Conservation (phyloP, 352 stramenopile species). For the Globisporangium acanthophoron region DNA sequence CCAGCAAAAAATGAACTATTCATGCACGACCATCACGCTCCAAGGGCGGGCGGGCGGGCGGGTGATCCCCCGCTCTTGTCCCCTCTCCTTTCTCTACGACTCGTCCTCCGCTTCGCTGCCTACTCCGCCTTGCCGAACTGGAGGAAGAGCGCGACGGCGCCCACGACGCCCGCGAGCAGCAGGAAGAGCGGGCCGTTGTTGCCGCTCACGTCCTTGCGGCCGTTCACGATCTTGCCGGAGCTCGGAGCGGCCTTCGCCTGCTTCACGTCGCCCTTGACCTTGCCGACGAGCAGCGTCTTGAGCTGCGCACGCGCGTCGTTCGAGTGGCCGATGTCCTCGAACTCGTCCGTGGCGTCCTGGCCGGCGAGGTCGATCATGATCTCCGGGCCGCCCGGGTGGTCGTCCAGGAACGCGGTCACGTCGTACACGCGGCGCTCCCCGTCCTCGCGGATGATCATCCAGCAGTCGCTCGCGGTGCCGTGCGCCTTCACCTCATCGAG, state of each 20-base stretch:
- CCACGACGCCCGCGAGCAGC: conserved; percentile 44
- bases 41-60: too few species aligned
- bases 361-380: conserved; percentile 95
- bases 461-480: conserved; percentile 77
- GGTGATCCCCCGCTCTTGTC: too few species aligned
- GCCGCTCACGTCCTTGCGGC: conserved; percentile 54
- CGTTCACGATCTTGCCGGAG: conserved; percentile 25
- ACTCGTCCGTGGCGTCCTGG: conserved; percentile 90
- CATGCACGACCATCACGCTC: not conserved
- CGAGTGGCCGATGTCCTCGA: conserved; percentile 98
- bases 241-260: conserved; percentile 17
- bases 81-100: too few species aligned
- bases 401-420: conserved; percentile 96
- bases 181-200: conserved; percentile 50
- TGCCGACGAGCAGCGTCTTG: conserved; percentile 90
- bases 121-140: conserved; percentile 32
- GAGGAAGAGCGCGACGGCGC: conserved; percentile 51
- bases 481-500: conserved; percentile 90
- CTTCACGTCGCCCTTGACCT: conserved; percentile 77
- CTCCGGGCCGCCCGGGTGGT: conserved; percentile 98
- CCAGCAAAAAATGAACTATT: not conserved
- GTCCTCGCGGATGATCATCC: conserved; percentile 74
- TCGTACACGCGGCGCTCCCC: conserved; percentile 94
- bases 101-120: not conserved
- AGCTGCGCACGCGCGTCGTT: conserved; percentile 93